Evolutionary conservation across 495 filamentous ascomycete species (phyloP), one percentile per base, ranked within the genome.

Genomic region (Polyplosphaeria fusca): DNA sequence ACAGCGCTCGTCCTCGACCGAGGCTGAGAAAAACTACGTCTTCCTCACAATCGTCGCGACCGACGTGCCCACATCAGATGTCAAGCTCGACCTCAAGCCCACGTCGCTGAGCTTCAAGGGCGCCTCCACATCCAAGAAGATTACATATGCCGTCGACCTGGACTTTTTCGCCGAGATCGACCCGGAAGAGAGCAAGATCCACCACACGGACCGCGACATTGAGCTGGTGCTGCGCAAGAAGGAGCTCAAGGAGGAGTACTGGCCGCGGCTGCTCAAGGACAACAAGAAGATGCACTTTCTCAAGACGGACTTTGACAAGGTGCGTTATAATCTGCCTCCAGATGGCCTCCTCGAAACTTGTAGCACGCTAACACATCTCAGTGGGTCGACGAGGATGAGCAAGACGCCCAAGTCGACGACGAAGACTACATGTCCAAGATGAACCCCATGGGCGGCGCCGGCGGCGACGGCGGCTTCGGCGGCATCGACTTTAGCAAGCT

Each of bases 321-420:
- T 88, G 74, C 52, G 77, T 70, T 30, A 35, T 7, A 35, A 35
- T 7, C 7, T 35, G 14, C 14, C 30, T n/a, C n/a, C n/a, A n/a
- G n/a, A n/a, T n/a, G n/a, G n/a, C n/a, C n/a, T n/a, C n/a, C n/a
- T n/a, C n/a, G n/a, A n/a, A n/a, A n/a, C n/a, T n/a, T n/a, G n/a
- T n/a, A n/a, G n/a, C n/a, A 19, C 16, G 45, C 42, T 64, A 55
- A 55, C 40, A 28, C 9, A 40, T 13, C 25, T 1, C 58, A 89
- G 90, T 98, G 94, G 94, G 91, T 98, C 63, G 94, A 97, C 71
- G 93, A 97, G 83, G 93, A 98, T 71, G 93, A 98, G 80, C 93
- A 98, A 76, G 87, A 96, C 66, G 89, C 86, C 66, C 85, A 76
- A 16, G 74, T 79, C 20, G 92, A 96, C 32, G 90, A 96, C 27